phyloP scores from a whole-genome alignment of 2,329 filamentous ascomycete species.

The Parascedosporium putredinis region DNA sequence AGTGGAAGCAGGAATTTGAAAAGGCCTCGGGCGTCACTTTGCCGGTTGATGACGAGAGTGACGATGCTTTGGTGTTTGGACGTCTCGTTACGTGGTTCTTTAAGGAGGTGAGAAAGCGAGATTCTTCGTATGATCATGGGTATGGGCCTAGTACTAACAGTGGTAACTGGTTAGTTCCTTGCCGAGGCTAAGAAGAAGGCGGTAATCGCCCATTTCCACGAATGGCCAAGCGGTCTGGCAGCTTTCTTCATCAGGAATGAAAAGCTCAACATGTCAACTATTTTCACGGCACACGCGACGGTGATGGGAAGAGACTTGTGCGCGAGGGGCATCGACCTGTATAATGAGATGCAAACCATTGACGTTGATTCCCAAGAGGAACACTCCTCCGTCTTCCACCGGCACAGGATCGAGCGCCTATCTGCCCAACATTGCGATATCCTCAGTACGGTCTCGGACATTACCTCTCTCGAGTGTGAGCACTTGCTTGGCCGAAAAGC shows the following conservation, averaged over 20 bases:
- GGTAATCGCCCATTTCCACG: neutral
- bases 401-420: conserved; percentile 94
- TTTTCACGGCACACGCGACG: conserved; percentile 33
- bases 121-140: too few species aligned
- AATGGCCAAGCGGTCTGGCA: neutral
- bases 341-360: conserved; percentile 96
- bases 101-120: neutral
- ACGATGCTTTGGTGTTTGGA: neutral
- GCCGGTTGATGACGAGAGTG: neutral
- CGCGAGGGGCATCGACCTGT: conserved; percentile 95
- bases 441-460: conserved; percentile 97
- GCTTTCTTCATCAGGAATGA: neutral
- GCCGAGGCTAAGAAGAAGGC: neutral
- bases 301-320: conserved; percentile 92
- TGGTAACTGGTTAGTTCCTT: neutral
- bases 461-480: conserved; percentile 96
- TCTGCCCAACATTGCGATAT: conserved; percentile 89
- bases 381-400: conserved; percentile 95
- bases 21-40: neutral
- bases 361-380: conserved; percentile 94
- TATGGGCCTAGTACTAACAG: too few species aligned
- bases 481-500: conserved; percentile 96
- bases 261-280: neutral
- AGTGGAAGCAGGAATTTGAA: neutral
- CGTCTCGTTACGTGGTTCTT: neutral